A percentile compares a stretch with the other conserved stretches of the same genome.
Conservation (phyloP, 2,329 filamentous ascomycete genomes). For the Cladosporium sp. region DNA sequence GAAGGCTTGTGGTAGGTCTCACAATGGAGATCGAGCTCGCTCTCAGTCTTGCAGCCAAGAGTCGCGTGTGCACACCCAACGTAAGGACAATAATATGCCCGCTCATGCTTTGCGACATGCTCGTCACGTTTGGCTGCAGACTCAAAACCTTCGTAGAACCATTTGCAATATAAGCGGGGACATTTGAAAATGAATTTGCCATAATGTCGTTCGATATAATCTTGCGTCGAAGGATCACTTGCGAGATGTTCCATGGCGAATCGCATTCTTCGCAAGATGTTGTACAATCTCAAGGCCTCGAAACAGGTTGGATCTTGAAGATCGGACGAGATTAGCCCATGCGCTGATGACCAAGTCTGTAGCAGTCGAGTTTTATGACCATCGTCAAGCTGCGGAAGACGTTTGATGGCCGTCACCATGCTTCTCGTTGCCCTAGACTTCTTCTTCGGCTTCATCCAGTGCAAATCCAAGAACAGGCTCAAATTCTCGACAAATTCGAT, state of each 20-base stretch:
- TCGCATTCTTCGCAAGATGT: not conserved
- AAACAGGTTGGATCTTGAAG: not conserved
- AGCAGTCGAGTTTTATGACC: not conserved
- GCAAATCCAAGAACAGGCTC: not conserved
- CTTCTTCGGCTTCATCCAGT: not conserved
- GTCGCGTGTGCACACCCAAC: conserved; percentile 7
- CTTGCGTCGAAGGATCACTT: not conserved
- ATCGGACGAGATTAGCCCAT: not conserved
- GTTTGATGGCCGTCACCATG: not conserved
- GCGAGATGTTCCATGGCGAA: conserved; percentile 3
- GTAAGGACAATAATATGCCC: conserved; percentile 7
- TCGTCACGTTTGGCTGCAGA: not conserved
- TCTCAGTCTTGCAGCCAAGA: conserved; percentile 12
- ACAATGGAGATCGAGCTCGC: not conserved
- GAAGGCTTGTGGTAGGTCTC: conserved; percentile 1
- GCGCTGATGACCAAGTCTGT: not conserved
- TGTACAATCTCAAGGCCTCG: not conserved
- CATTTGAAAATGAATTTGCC: conserved; percentile 13
- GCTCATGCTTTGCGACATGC: conserved; percentile 14
- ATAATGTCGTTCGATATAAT: not conserved
- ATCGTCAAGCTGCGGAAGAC: not conserved
- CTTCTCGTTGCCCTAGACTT: not conserved
- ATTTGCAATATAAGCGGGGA: conserved; percentile 13
- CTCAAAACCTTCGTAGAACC: conserved; percentile 13
- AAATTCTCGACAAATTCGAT: not conserved